These are phyloP conservation scores for Fusarium solani-melongenae DNA, from an alignment of 2,329 filamentous ascomycete species.

Conservation along the genomic window DNA sequence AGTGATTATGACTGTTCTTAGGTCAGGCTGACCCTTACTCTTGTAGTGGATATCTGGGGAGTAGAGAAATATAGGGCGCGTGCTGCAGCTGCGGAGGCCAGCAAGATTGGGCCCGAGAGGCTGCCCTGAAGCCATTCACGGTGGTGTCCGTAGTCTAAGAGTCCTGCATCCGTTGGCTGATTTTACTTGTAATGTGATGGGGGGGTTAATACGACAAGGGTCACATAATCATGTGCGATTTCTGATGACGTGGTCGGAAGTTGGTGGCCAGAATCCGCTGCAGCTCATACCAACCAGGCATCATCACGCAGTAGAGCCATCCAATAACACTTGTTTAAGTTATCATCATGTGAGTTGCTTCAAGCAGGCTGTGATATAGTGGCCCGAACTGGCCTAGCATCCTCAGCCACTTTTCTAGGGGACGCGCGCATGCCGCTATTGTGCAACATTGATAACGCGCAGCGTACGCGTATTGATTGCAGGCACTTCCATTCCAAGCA, in stretches of 20 bases:
- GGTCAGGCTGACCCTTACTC: background rate
- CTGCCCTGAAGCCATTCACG: background rate
- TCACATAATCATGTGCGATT: background rate
- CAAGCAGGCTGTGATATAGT: background rate
- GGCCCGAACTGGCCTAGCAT: background rate
- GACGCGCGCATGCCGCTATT: background rate
- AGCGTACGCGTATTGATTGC: background rate
- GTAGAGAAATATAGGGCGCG: background rate
- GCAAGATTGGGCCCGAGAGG: background rate
- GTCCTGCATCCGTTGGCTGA: background rate
- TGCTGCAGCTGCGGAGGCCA: background rate
- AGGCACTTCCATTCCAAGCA: background rate
- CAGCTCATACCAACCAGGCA: background rate
- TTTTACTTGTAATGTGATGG: background rate
- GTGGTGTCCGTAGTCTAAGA: background rate
- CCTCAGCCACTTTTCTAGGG: background rate
- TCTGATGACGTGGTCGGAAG: background rate
- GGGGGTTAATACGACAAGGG: background rate
- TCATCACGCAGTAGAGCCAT: background rate
- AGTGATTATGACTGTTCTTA: background rate
- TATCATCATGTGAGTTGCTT: background rate
- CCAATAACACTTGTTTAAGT: background rate
- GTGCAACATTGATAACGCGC: background rate
- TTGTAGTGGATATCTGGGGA: background rate
- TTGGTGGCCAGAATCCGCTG: background rate